Base-by-base conservation (phyloP, 352 stramenopile genomes). In the Phytophthora citrophthora region DNA sequence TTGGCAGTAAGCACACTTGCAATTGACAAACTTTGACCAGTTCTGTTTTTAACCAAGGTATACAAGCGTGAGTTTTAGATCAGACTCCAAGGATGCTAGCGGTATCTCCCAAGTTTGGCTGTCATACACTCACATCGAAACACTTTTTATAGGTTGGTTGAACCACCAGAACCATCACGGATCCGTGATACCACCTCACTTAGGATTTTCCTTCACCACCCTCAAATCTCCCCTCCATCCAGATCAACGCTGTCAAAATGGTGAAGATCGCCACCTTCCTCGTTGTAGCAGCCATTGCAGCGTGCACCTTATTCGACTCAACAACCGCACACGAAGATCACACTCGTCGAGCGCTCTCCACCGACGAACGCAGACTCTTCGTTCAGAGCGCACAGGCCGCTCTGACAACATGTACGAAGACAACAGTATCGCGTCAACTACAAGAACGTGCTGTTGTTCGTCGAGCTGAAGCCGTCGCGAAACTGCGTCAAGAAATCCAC, bases 391-490 rank as follows among this genome's bases (percentile, higher is more conserved):
- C 59, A 15, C 55, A 54, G 39, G 10, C 40, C 2, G 8, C 45
- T 3, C 31, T 75, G 10, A 16, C 47, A 8, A 24, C 51, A 4
- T 75, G 56, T 34, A 18, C 36, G 1, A 38, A 45, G 29, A 36
- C 51, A 4, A 24, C 31, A 15, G 29, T 50, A 26, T 44, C 39
- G 2, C 67, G 61, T 4, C 52, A 43, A 18, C 61, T 68, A 5
- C 61, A 62, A 10, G 61, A 68, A n/a, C 61, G 52, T 11, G 61
- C 61, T 27, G 53, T 53, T n/a, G 24, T 31, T 9, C 54, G 54
- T 12, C 61, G 61, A 24, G 41, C 49, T 13, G 41, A 56, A 50
- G 40, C 51, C 10, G 34, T 74, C 32, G 50, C 62, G 10, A 59
- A 54, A 4, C 18, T 68, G 2, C 67, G 54, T 16, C 32, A 55